Evolutionary conservation across 2,329 filamentous ascomycete genomes (phyloP), one percentile per base, ranked within the genome.

Genomic region (Aspergillus sp.): DNA sequence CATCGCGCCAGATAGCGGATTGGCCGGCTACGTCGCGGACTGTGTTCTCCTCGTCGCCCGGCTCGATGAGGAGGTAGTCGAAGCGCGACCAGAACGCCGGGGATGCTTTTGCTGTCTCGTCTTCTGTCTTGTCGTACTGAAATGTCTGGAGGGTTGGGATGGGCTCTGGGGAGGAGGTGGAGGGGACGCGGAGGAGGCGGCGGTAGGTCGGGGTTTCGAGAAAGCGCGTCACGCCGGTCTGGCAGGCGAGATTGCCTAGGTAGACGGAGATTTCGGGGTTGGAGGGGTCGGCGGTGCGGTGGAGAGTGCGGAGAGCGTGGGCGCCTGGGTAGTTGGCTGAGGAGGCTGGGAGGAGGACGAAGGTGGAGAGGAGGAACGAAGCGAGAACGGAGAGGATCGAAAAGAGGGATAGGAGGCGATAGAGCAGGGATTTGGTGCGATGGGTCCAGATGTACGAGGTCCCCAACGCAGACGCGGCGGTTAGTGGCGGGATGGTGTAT

Each of bases 291-390:
- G 50, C 49, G 31, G 55, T 49, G 4, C 25, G 25, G 30, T 69
- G 65, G 13, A 67, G 49, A 13, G 52, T 40, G 22, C 57, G 48
- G 7, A 96, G 68, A 2, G 88, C 91, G 37, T 83, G 75, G 14
- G 85, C 91, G 29, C 91, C 91, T 1, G 91, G 91, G 53, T 98
- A 98, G 62, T 95, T 98, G 36, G 93, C 75, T 10, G 83, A 80
- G 0, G 86, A 94, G 38, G 93, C 65, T 16, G 81, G 70, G 2
- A 95, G 75, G 61, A 94, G 75, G 61, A 93, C 75, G 19, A 63
- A 71, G 3, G 69, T 67, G 35, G 80, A 84, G 22, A 74, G 65
- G 4, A 66, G 61, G 38, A 83, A 74, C 1, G 77, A 74, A 3
- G 63, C 57, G 1, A 79, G 38, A 1, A 83, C 67, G 1, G 82